Percentiles rank a stretch among this genome's conserved stretches.
These are phyloP conservation scores for Coemansia sp. DNA, from an alignment of 192 early-diverging fungal genomes.

Conservation along the genomic window DNA sequence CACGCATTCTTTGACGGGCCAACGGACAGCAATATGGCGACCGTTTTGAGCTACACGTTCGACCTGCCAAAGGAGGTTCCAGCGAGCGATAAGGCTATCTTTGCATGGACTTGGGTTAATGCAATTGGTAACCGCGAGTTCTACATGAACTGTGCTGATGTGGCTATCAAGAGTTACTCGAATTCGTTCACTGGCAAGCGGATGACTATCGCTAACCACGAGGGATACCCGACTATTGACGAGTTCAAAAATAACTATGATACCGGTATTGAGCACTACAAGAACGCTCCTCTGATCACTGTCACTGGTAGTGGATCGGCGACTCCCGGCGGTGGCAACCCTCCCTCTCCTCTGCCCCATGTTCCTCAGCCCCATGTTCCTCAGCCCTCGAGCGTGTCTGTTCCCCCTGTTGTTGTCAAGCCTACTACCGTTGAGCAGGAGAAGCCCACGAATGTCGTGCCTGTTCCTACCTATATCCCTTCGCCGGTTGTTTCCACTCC, in stretches of 20 bases:
- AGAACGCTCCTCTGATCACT: slow-evolving; percentile 23
- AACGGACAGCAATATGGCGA: slow-evolving; percentile 7
- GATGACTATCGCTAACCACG: slow-evolving; percentile 59
- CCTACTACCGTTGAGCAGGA: slow-evolving; percentile 3
- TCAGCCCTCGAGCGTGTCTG: not conserved
- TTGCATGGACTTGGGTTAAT: slow-evolving; percentile 72
- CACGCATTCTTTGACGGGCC: slow-evolving; percentile 41
- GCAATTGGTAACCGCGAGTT: slow-evolving; percentile 71
- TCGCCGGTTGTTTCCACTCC: slow-evolving; percentile 6
- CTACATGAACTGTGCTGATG: slow-evolving; percentile 76
- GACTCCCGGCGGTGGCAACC: not conserved
- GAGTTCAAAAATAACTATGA: slow-evolving; percentile 51
- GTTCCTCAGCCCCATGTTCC: slow-evolving; percentile 12
- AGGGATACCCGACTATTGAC: slow-evolving; percentile 52
- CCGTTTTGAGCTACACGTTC: slow-evolving; percentile 35
- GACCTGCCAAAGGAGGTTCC: slow-evolving; percentile 44
- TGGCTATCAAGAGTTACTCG: slow-evolving; percentile 55
- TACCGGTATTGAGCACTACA: slow-evolving; percentile 33
- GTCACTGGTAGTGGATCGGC: slow-evolving; percentile 28
- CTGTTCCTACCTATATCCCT: not conserved
- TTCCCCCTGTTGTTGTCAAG: slow-evolving; percentile 11
- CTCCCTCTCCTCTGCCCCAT: not conserved
- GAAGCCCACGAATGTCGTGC: not conserved
- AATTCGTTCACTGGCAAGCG: slow-evolving; percentile 51
- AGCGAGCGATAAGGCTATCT: slow-evolving; percentile 28